Conservation (phyloP, 495 filamentous ascomycete species). For the Immersiella caudata region DNA sequence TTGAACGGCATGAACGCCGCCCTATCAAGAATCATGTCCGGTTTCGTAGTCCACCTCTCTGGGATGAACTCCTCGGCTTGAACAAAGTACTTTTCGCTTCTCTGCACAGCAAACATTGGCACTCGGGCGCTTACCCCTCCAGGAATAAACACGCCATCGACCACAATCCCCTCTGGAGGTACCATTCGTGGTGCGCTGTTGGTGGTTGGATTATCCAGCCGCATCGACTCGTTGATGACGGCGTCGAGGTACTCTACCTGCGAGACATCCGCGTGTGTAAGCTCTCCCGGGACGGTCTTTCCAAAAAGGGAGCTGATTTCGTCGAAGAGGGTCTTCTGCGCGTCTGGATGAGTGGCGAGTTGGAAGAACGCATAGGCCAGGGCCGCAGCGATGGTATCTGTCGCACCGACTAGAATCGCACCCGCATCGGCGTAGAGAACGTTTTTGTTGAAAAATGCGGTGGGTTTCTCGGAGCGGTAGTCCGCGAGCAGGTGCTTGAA, state of each 20-base stretch:
- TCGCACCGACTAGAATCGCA: constrained; percentile 25
- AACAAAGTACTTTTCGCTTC: constrained; percentile 20
- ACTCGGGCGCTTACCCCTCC: constrained; percentile 46
- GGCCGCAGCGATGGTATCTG: constrained; percentile 27
- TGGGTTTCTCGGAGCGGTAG: constrained; percentile 22
- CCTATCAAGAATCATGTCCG: constrained; percentile 50
- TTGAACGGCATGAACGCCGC: constrained; percentile 57
- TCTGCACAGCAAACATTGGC: constrained; percentile 48
- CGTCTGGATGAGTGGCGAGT: constrained; percentile 13
- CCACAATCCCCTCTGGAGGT: constrained; percentile 49
- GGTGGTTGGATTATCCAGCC: constrained; percentile 56
- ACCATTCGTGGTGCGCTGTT: constrained; percentile 49
- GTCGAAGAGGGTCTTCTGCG: constrained; percentile 14
- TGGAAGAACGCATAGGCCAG: constrained; percentile 26
- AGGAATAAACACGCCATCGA: constrained; percentile 51
- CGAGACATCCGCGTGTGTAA: constrained; percentile 18
- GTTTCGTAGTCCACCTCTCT: constrained; percentile 55
- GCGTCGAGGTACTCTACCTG: constrained; percentile 44
- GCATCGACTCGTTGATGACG: constrained; percentile 58
- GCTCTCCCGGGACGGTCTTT: constrained; percentile 20
- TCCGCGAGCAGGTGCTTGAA: constrained; percentile 28
- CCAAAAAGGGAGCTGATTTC: constrained; percentile 22
- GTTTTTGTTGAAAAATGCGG: constrained; percentile 22
- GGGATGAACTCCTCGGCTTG: constrained; percentile 41
- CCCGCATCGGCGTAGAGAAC: constrained; percentile 24